A percentile compares a stretch with the other conserved stretches of the same genome.
phyloP scores from a whole-genome alignment of 1,284 basidiomycete species.

The Grifola frondosa region DNA sequence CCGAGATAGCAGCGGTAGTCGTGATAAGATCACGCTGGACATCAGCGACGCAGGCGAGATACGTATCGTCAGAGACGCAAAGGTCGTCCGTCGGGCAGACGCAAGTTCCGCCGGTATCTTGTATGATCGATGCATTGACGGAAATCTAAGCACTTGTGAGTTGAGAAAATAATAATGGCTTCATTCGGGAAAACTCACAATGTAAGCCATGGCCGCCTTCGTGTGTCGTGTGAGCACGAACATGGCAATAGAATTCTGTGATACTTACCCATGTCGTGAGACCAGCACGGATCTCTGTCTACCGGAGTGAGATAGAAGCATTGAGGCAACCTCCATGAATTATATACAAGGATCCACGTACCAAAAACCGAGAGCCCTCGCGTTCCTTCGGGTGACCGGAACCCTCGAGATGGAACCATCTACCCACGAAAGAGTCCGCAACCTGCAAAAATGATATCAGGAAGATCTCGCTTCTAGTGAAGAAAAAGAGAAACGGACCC shows the following conservation, averaged over 20 bases:
- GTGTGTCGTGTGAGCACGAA: background rate
- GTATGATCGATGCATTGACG: conserved; percentile 79
- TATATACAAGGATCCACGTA: conserved; percentile 33
- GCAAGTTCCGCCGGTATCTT: conserved; percentile 80
- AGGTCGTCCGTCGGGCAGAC: conserved; percentile 58
- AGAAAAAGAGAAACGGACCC: conserved; percentile 16
- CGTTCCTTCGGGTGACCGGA: conserved; percentile 77
- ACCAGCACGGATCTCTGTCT: conserved; percentile 83
- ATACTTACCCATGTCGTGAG: conserved; percentile 75
- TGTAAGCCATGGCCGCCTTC: conserved; percentile 70
- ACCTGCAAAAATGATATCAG: conserved; percentile 42
- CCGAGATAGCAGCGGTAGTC: conserved; percentile 75
- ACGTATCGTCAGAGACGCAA: conserved; percentile 58
- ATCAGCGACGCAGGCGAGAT: conserved; percentile 66
- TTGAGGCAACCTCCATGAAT: background rate
- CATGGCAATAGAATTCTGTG: background rate
- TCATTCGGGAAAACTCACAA: conserved; percentile 38
- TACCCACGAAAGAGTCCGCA: conserved; percentile 70
- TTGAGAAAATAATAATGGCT: background rate
- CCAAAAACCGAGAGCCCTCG: conserved; percentile 73
- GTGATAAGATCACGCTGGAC: conserved; percentile 75
- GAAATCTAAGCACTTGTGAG: conserved; percentile 56
- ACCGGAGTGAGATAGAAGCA: background rate
- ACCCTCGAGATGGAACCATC: conserved; percentile 85
- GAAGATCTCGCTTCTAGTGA: background rate